These are phyloP conservation scores for Penicillium sp. DNA, from an alignment of 2,329 filamentous ascomycete genomes.

Conservation along the genomic window DNA sequence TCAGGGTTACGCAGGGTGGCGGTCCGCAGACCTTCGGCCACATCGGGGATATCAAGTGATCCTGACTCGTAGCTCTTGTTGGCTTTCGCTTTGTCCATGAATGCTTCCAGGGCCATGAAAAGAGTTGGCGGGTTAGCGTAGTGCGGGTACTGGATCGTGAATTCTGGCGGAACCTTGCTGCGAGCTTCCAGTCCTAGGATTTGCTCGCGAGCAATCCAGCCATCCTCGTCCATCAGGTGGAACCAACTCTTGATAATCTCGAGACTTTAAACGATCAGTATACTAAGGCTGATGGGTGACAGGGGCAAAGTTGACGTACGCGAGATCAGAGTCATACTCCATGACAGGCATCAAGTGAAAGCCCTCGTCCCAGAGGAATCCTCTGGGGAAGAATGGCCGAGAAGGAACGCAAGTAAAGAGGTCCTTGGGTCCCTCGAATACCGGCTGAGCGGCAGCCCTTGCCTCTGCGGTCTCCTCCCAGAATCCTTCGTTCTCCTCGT, in stretches of 20 bases:
- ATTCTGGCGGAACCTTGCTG: conserved; percentile 91
- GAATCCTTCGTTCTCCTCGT: conserved; percentile 93
- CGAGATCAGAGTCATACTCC: conserved; percentile 92
- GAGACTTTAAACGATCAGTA: conserved; percentile 45
- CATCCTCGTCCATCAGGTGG: conserved; percentile 92
- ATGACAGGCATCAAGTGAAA: conserved; percentile 91
- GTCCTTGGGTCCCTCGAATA: conserved; percentile 79
- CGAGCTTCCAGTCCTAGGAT: conserved; percentile 90
- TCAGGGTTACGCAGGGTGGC: conserved; percentile 70
- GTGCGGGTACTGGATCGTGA: conserved; percentile 94
- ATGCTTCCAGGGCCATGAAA: conserved; percentile 83
- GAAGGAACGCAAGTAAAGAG: conserved; percentile 92
- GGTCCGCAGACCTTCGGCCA: conserved; percentile 58
- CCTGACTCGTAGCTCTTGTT: conserved; percentile 38
- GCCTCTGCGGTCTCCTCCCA: conserved; percentile 91
- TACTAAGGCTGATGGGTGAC: not conserved
- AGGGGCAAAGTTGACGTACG: conserved; percentile 47
- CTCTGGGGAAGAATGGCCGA: conserved; percentile 91
- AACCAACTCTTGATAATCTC: conserved; percentile 97
- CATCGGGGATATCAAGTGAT: conserved; percentile 26
- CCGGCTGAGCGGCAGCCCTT: conserved; percentile 68
- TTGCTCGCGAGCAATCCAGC: conserved; percentile 96
- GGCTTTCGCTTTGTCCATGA: conserved; percentile 75
- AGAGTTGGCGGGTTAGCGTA: conserved; percentile 97
- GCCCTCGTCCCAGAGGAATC: conserved; percentile 97